These are phyloP conservation scores for Sporormia fimetaria DNA, from an alignment of 495 filamentous ascomycete species.

Conservation along the genomic window DNA sequence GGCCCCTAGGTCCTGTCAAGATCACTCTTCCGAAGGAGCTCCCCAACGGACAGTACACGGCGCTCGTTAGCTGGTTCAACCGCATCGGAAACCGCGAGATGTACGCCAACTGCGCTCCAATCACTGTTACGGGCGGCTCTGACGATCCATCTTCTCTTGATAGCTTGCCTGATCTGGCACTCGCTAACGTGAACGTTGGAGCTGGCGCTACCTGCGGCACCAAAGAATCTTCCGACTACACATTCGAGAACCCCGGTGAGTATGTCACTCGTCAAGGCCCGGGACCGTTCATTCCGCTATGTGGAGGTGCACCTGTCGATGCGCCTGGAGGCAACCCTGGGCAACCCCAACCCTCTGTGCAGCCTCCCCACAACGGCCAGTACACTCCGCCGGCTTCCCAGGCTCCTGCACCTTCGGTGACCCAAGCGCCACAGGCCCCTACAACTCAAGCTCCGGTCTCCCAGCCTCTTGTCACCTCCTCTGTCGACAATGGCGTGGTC, in stretches of 20 bases:
- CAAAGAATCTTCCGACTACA: constrained; percentile 10
- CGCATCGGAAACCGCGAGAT: constrained; percentile 45
- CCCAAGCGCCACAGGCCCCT: background rate
- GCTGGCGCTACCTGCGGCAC: constrained; percentile 13
- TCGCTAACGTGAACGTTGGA: constrained; percentile 41
- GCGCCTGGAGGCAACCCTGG: background rate
- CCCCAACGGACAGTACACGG: constrained; percentile 40
- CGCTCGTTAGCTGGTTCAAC: constrained; percentile 54
- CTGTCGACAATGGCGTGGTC: background rate
- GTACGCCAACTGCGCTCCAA: constrained; percentile 50
- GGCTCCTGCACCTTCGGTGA: constrained; percentile 2
- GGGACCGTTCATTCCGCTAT: constrained; percentile 13
- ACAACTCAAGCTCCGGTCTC: constrained; percentile 1
- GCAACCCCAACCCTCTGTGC: constrained; percentile 4
- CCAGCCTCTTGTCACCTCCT: constrained; percentile 2
- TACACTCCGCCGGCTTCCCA: constrained; percentile 4
- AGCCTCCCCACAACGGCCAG: background rate
- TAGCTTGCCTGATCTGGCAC: constrained; percentile 44
- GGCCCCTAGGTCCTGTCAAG: no score
- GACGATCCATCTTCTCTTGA: constrained; percentile 26
- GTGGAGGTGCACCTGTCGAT: constrained; percentile 4
- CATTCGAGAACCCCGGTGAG: constrained; percentile 23
- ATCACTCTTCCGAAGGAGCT: constrained; percentile 47
- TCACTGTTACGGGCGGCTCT: constrained; percentile 39
- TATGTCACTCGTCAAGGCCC: constrained; percentile 4